phyloP scores from a whole-genome alignment of 106 monocot species.

The Acorus gramineus region DNA sequence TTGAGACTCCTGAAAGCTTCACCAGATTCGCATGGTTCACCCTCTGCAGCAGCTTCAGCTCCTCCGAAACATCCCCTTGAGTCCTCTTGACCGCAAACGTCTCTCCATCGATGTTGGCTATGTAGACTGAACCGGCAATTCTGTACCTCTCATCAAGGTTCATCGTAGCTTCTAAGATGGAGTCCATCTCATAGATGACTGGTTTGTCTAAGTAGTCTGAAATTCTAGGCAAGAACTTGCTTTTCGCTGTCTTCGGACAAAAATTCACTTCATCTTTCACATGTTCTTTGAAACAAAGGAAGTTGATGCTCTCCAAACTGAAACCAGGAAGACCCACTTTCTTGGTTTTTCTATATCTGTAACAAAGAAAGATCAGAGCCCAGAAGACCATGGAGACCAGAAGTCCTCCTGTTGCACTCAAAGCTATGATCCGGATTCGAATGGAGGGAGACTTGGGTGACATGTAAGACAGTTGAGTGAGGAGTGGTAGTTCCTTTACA shows the following conservation, averaged over 20 bases:
- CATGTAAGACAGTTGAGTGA: constrained; percentile 4
- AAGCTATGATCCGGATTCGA: not conserved
- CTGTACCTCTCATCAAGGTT: constrained; percentile 20
- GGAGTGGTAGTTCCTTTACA: constrained; percentile 9
- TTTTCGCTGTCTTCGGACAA: not conserved
- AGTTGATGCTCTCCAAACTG: not conserved
- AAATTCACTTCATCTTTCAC: not conserved
- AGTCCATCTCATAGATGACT: constrained; percentile 6
- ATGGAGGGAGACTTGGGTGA: not conserved
- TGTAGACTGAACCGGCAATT: constrained; percentile 24
- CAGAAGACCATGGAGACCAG: constrained; percentile 5
- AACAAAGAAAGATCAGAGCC: constrained; percentile 5
- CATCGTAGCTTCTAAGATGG: constrained; percentile 36
- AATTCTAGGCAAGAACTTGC: constrained; percentile 24
- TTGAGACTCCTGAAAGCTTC: constrained; percentile 33
- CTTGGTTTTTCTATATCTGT: not conserved
- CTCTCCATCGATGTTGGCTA: constrained; percentile 24
- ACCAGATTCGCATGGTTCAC: constrained; percentile 48
- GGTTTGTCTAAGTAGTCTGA: constrained; percentile 30
- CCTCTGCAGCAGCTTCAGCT: constrained; percentile 24
- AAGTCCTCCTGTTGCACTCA: not conserved
- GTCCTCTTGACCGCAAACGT: constrained; percentile 27
- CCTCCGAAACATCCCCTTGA: constrained; percentile 19
- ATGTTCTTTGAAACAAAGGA: constrained; percentile 3
- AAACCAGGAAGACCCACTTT: not conserved